phyloP scores from a whole-genome alignment of 805 yeast genomes.

The Suhomyces vadensis region DNA sequence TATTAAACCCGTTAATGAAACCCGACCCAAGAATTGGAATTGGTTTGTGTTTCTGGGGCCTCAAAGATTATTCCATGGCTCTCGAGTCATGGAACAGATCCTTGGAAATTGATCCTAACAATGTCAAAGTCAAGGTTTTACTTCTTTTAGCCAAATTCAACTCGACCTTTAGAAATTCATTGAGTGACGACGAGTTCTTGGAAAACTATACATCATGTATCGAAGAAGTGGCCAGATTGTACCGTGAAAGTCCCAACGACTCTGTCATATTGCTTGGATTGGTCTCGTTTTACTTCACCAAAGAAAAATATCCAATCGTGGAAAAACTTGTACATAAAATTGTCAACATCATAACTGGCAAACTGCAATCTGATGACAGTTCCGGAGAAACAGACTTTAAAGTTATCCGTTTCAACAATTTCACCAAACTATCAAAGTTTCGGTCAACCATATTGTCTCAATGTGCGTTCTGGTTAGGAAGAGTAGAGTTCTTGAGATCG shows the following conservation, averaged over 20 bases:
- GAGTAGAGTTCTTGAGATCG: conserved; percentile 61
- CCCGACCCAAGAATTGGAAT: conserved; percentile 96
- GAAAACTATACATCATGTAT: conserved; percentile 61
- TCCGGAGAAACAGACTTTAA: neutral
- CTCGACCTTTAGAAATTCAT: conserved; percentile 54
- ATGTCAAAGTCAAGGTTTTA: conserved; percentile 62
- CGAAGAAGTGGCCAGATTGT: conserved; percentile 40
- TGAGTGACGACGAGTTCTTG: conserved; percentile 62
- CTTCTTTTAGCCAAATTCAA: conserved; percentile 70
- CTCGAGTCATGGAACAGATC: conserved; percentile 80
- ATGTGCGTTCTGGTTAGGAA: conserved; percentile 75
- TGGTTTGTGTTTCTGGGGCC: conserved; percentile 90
- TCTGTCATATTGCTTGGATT: conserved; percentile 65
- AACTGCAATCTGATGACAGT: conserved; percentile 13
- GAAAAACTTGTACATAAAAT: conserved; percentile 57
- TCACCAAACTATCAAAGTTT: conserved; percentile 26
- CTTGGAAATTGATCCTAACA: conserved; percentile 61
- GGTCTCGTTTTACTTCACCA: conserved; percentile 71
- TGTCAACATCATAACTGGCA: conserved; percentile 27
- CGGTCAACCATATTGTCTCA: conserved; percentile 36
- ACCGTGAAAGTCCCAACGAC: conserved; percentile 46
- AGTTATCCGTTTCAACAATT: conserved; percentile 16
- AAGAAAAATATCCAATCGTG: conserved; percentile 58
- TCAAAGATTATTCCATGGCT: conserved; percentile 79
- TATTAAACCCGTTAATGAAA: conserved; percentile 69